Base-by-base conservation (phyloP, 1,139 yeast species). In the Candida pseudoviswanathii region DNA sequence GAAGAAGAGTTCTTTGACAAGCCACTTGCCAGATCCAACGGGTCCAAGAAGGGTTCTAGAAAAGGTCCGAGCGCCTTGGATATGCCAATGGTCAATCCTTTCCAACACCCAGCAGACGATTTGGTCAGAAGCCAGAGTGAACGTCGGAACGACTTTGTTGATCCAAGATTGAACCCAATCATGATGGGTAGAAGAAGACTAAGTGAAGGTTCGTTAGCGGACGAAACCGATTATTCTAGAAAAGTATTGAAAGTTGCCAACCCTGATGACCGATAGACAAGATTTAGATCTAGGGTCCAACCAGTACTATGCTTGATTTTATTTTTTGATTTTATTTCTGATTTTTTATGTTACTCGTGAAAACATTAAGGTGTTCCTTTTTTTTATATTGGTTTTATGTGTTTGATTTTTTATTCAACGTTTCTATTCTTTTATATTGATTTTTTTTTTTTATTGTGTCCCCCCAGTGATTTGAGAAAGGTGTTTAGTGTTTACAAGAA, bases 191-290 rank as follows among this genome's bases (percentile, higher is more conserved):
- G 89, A 64, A 80, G 90, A 54, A 75, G 95, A 54, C 70, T 86
- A 50, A 80, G 86, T 51, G 91, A 86, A 61, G 92, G 91, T 10
- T 80, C 88, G 25, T 73, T 87, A 54, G 92, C 90, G 10, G 95
- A 87, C 63, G 91, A 86, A 55, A 80, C 88, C 9, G 94, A 87
- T 64, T 86, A 86, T 67, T 78, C 86, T 44, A 75, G 91, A 57
- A 86, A 86, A 66, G 82, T 86, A 31, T 71, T 87, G 49, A 83
- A 85, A 53, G 92, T 87, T 26, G 86, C 91, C 41, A 87, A 86
- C 61, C 91, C 92, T 7, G 90, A 85, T 62, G 45, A 56, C 58
- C 50, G 58, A 25, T 30, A 22, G 27, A 22, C 27, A 22, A 33
- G 38, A n/a, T 5, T 26, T 39, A 39, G 26, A 39, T 39, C 42